Percentiles rank a stretch among this genome's conserved stretches.
Conservation (phyloP, 2,329 filamentous ascomycete species). For the Paecilomyces sp. region DNA sequence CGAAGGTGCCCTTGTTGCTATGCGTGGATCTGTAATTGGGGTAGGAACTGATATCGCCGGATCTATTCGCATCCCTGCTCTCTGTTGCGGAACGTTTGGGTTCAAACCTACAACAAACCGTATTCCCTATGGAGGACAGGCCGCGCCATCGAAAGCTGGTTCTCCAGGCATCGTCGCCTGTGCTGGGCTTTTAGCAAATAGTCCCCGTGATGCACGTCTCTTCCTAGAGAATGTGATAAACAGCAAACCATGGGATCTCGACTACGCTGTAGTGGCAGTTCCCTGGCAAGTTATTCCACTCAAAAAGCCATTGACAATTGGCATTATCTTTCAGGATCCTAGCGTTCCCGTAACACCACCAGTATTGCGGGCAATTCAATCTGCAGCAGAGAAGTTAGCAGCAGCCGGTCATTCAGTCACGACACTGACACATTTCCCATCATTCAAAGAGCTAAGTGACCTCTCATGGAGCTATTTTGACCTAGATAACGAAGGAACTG, state of each 20-base stretch:
- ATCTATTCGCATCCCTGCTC: slow-evolving; percentile 27
- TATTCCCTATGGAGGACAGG: slow-evolving; percentile 22
- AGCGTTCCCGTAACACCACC: neutral
- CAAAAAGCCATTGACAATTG: slow-evolving; percentile 1
- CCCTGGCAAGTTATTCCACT: slow-evolving; percentile 14
- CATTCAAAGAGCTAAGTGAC: slow-evolving; percentile 37
- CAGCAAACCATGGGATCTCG: slow-evolving; percentile 12
- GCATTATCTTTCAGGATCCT: slow-evolving; percentile 15
- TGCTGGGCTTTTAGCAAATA: slow-evolving; percentile 16
- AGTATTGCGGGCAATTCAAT: neutral
- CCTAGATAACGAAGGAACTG: neutral
- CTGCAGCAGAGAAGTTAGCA: neutral
- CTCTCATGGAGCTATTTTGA: neutral
- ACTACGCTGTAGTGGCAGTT: slow-evolving; percentile 16
- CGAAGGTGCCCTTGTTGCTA: slow-evolving; percentile 28
- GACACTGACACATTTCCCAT: slow-evolving; percentile 25
- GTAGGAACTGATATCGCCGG: slow-evolving; percentile 27
- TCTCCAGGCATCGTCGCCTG: slow-evolving; percentile 10
- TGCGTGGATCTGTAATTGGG: slow-evolving; percentile 23
- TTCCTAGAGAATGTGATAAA: slow-evolving; percentile 13
- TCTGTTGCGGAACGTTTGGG: slow-evolving; percentile 28
- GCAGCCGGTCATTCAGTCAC: neutral
- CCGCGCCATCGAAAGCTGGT: slow-evolving; percentile 8
- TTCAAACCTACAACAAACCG: slow-evolving; percentile 27
- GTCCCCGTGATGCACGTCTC: slow-evolving; percentile 16